phyloP scores from a whole-genome alignment of 352 stramenopile genomes.

The Globisporangium camurandrum region DNA sequence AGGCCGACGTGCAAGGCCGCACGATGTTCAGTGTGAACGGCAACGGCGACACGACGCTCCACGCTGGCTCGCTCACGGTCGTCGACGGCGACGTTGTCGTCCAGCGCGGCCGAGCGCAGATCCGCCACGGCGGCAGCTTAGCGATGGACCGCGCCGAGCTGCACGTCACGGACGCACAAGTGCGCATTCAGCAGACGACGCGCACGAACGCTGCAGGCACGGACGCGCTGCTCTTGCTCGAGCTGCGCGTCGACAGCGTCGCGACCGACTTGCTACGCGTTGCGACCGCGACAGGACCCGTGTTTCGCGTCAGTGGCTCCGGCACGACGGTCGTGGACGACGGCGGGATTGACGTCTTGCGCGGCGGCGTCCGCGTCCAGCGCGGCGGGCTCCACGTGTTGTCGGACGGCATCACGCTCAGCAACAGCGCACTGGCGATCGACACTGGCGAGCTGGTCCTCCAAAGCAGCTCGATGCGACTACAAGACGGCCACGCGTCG shows the following conservation, averaged over 20 bases:
- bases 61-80: conserved; percentile 29
- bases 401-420: conserved; percentile 41
- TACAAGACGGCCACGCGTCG: conserved; percentile 22
- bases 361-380: conserved; percentile 47
- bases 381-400: conserved; percentile 52
- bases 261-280: conserved; percentile 45
- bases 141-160: conserved; percentile 35
- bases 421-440: conserved; percentile 31
- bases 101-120: conserved; percentile 26
- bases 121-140: conserved; percentile 31
- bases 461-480: conserved; percentile 25
- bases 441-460: conserved; percentile 34
- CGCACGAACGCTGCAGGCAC: neutral
- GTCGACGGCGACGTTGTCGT: conserved; percentile 48
- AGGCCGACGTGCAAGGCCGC: conserved; percentile 35
- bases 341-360: conserved; percentile 49
- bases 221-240: conserved; percentile 31
- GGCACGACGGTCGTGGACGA: conserved; percentile 51
- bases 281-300: conserved; percentile 19
- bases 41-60: conserved; percentile 30
- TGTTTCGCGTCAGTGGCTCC: conserved; percentile 44
- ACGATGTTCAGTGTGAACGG: conserved; percentile 63
- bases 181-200: conserved; percentile 23
- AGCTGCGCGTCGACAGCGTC: conserved; percentile 12
- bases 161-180: conserved; percentile 33